Evolutionary conservation across 2,329 filamentous ascomycete species (phyloP).

Genomic region (Phaeophleospora eucalypticola): DNA sequence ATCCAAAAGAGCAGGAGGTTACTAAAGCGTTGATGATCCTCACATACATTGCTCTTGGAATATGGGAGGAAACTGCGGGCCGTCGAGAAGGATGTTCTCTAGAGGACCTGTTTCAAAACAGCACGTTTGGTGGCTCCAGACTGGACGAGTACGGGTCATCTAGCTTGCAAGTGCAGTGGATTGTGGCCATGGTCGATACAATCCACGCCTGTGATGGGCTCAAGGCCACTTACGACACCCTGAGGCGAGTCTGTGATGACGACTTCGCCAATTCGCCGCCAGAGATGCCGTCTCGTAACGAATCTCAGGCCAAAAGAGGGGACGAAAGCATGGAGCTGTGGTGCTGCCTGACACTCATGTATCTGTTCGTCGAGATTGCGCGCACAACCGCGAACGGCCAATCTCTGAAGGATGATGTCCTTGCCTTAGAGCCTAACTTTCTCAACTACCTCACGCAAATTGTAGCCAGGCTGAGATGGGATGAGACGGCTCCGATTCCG

Average conservation of each 20-base stretch:
- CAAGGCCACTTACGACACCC: slow-evolving; percentile 37
- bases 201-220: slow-evolving; percentile 40
- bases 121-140: slow-evolving; percentile 26
- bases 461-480: slow-evolving; percentile 52
- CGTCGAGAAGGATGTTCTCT: slow-evolving; percentile 24
- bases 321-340: slow-evolving; percentile 42
- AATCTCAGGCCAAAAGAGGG: slow-evolving; percentile 23
- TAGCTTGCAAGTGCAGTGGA: slow-evolving; percentile 42
- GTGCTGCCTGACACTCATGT: slow-evolving; percentile 48
- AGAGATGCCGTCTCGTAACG: slow-evolving; percentile 24
- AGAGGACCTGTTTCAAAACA: slow-evolving; percentile 24
- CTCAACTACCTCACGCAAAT: slow-evolving; percentile 66
- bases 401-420: slow-evolving; percentile 31
- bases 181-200: slow-evolving; percentile 42
- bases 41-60: slow-evolving; percentile 45
- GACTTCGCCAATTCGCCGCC: slow-evolving; percentile 23
- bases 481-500: slow-evolving; percentile 58
- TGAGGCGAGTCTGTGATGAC: slow-evolving; percentile 32
- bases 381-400: slow-evolving; percentile 28
- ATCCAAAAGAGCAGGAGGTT: slow-evolving; percentile 31
- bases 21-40: slow-evolving; percentile 39
- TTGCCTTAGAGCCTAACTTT: slow-evolving; percentile 53
- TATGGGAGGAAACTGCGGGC: slow-evolving; percentile 50
- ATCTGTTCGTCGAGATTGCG: slow-evolving; percentile 47
- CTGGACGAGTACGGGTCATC: slow-evolving; percentile 33